These are phyloP conservation scores for Sporothrix sp. DNA, from an alignment of 2,329 filamentous ascomycete species.

Conservation along the genomic window DNA sequence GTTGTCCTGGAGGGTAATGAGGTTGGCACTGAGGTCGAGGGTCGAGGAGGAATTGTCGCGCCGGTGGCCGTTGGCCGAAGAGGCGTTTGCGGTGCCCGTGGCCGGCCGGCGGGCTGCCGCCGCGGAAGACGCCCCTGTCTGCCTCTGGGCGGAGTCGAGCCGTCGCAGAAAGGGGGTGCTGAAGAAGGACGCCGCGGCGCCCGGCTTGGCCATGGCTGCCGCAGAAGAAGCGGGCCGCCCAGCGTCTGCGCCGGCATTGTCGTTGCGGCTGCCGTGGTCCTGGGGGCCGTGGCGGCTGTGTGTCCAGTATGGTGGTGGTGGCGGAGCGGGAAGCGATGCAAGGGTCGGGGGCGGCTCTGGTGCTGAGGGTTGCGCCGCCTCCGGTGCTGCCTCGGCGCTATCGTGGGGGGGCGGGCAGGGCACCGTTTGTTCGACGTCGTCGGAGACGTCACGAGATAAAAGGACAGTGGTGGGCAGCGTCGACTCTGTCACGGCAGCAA, in stretches of 20 bases:
- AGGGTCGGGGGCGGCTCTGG: not conserved
- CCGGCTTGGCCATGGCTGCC: not conserved
- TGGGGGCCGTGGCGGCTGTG: constrained; percentile 11
- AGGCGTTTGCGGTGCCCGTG: too few relatives aligned
- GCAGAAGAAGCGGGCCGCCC: not conserved
- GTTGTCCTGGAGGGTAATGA: constrained; percentile 53
- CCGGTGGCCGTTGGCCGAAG: too few relatives aligned
- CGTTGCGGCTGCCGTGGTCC: not conserved
- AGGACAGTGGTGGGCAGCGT: too few relatives aligned
- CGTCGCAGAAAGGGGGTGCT: constrained; percentile 1
- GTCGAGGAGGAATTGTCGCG: constrained; percentile 13
- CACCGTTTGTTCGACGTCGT: too few relatives aligned
- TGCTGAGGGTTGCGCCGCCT: not conserved
- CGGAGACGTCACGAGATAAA: too few relatives aligned
- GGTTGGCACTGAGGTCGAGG: not conserved
- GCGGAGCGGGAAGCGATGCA: not conserved
- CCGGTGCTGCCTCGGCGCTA: not conserved
- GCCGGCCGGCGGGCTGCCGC: not conserved
- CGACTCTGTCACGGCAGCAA: not conserved
- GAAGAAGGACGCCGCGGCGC: not conserved
- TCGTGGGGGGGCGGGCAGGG: too few relatives aligned
- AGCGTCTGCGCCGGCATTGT: not conserved
- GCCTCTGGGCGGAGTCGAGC: too few relatives aligned
- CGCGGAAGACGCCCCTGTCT: not conserved
- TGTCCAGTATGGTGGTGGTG: constrained; percentile 17